These are phyloP conservation scores for Picea sitchensis DNA, from an alignment of 75 land plant genomes.

Conservation along the genomic window DNA sequence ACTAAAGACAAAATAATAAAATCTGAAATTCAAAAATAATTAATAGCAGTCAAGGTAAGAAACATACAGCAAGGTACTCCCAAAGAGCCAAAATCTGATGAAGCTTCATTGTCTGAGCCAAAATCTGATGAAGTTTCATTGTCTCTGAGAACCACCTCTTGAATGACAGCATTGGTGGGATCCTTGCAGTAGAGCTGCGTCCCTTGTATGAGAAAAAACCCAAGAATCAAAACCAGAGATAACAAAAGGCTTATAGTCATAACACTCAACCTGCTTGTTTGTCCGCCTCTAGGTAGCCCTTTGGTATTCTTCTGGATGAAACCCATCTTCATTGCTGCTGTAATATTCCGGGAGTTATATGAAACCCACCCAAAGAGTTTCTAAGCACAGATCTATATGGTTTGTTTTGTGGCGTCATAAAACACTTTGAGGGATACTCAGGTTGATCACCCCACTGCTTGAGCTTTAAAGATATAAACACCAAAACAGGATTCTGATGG, in stretches of 20 bases:
- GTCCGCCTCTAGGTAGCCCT: slow-evolving; percentile 2
- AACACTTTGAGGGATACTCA: not conserved
- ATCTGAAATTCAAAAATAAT: too few species aligned
- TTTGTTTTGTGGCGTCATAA: not conserved
- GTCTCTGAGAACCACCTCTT: not conserved
- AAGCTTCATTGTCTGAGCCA: not conserved
- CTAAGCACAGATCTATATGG: not conserved
- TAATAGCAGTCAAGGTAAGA: not conserved
- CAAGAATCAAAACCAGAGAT: slow-evolving; percentile 7
- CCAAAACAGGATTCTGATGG: too few species aligned
- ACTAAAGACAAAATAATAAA: too few species aligned
- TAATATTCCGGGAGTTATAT: not conserved
- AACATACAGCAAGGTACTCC: slow-evolving; percentile 94
- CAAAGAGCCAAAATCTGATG: slow-evolving; percentile 65
- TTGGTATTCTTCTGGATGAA: slow-evolving; percentile 2
- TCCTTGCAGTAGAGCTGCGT: not conserved
- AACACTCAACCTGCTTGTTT: not conserved
- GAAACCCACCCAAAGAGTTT: not conserved
- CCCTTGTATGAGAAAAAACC: slow-evolving; percentile 2
- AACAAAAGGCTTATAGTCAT: not conserved
- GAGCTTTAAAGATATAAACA: too few species aligned
- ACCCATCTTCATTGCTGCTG: not conserved
- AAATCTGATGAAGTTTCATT: too few species aligned
- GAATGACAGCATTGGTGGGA: not conserved
- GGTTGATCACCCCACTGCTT: not conserved